Evolutionary conservation across 805 yeast species (phyloP), one percentile per base, ranked within the genome.

Genomic region (Saccharomyces mikatae): DNA sequence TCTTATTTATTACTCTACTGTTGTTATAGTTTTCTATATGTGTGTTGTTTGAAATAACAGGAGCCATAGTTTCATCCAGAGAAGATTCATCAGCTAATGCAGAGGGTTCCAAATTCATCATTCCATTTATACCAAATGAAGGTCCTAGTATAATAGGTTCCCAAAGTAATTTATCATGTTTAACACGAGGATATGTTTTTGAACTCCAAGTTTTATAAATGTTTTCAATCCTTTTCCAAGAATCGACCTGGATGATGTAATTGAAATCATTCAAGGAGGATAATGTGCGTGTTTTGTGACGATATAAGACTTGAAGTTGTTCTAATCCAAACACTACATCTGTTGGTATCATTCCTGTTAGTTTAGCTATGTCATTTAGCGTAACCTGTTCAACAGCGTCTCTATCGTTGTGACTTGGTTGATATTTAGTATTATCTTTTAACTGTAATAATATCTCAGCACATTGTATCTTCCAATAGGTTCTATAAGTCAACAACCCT

Each of bases 291-390:
- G 50, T 49, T 10, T 51, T 50, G 8, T 48, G 56, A 9, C 53
- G 53, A 46, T 55, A 71, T 24, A 94, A 72, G 8, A 86, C 82
- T 27, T 81, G 76, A 29, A 92, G 70, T 54, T 83, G 86, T 68
- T 94, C 99, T 24, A 94, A 73, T 0, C 95, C 96, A 48, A 87
- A 87, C 5, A 92, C 77, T 0, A 91, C 89, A 70, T 94, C 98
- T 13, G 92, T 86, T 8, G 86, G 79, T 1, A 79, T 84, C 91
- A 94, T 87, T 0, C 97, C 97, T 0, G 97, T 88, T 11, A 80
- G 64, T 54, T 78, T 79, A 3, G 91, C 75, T 21, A 92, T 63
- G 51, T 77, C 82, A 24, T 82, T 79, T 14, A 92, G 77, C 0
- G 91, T 79, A 1, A 82, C 52, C 26, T 58, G 58, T 28, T 65